Evolutionary conservation across 495 filamentous ascomycete species (phyloP), one percentile per base, ranked within the genome.

Genomic region (Aspergillus mulundensis): DNA sequence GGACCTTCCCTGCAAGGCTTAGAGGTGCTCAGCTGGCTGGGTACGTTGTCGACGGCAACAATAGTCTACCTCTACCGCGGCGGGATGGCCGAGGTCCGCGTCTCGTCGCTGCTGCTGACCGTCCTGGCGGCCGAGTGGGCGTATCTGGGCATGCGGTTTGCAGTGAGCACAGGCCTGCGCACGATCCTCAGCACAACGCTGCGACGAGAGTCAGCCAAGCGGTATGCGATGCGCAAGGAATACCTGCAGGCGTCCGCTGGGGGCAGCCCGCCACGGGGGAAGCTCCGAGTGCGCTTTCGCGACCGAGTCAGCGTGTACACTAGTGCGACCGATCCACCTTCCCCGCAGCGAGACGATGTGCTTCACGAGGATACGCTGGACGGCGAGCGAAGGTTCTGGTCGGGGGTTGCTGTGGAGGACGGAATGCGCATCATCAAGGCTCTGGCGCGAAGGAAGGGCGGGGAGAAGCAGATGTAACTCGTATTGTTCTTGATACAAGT

Each of bases 11-110:
- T 97, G 20, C 83, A 89, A 50, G 83, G 87, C 7, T 76, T 98
- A 5, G 85, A 86, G n/a, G 90, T 97, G 67, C 73, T 97, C 3
- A 82, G 87, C 12, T 97, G 93, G 94, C 73, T 95, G 34, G 94
- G 94, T 24, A 90, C 84, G 43, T 69, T 97, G 42, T 92, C 90
- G 8, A 88, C 86, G 14, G 83, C 91, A 1, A 90, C 90, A 0
- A 78, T 98, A 3, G 86, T 95, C 0, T 96, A 91, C 67, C 73
- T 98, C 16, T 97, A 96, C 72, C 81, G 84, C 53, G 78, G 82
- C 19, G 77, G 78, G 0, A 66, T 83, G 25, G 73, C 74, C 38
- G 79, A 83, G 28, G 87, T 96, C 52, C 80, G 78, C 24, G 79
- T 75, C 15, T 90, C 87, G 75, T 88, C 81, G 1, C 74, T 97